Evolutionary conservation across 1,284 basidiomycete genomes (phyloP).

Genomic region (Megacollybia platyphylla): DNA sequence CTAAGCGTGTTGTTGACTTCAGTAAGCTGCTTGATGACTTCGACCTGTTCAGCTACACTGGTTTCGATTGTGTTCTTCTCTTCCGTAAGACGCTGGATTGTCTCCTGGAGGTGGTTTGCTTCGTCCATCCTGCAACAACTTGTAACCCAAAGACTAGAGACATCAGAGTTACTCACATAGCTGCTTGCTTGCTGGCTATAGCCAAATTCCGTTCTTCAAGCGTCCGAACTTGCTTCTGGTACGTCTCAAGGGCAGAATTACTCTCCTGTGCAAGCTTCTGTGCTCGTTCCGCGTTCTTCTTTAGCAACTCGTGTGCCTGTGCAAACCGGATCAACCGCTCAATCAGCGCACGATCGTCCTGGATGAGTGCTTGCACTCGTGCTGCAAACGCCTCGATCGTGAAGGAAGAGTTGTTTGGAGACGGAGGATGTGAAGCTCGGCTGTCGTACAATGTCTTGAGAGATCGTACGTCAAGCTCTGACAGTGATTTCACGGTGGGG

Average conservation of each 20-base stretch:
- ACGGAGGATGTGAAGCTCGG: slow-evolving; percentile 20
- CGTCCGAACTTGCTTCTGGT: slow-evolving; percentile 73
- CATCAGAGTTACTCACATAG: slow-evolving; percentile 33
- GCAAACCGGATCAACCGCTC: slow-evolving; percentile 75
- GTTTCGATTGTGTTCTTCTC: slow-evolving; percentile 63
- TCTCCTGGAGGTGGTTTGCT: slow-evolving; percentile 45
- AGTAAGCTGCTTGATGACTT: slow-evolving; percentile 55
- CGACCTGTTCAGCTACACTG: slow-evolving; percentile 59
- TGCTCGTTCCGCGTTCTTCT: slow-evolving; percentile 82
- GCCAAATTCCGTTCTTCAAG: slow-evolving; percentile 63
- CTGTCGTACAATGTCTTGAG: slow-evolving; percentile 62
- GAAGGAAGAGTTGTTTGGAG: slow-evolving; percentile 32
- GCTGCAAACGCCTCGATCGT: slow-evolving; percentile 60
- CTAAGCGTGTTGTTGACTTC: slow-evolving; percentile 71
- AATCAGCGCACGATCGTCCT: slow-evolving; percentile 72
- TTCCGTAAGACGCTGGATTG: slow-evolving; percentile 42
- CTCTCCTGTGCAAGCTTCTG: slow-evolving; percentile 82
- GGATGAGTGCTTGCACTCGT: slow-evolving; percentile 68
- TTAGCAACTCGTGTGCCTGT: slow-evolving; percentile 76
- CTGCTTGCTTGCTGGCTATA: slow-evolving; percentile 35
- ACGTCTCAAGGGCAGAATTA: slow-evolving; percentile 67
- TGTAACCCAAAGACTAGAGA: neutral
- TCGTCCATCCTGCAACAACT: slow-evolving; percentile 49
- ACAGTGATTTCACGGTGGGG: slow-evolving; percentile 38
- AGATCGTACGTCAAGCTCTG: slow-evolving; percentile 68